Conservation (phyloP, 306 rosid species). For the Acacia melanoxylon region DNA sequence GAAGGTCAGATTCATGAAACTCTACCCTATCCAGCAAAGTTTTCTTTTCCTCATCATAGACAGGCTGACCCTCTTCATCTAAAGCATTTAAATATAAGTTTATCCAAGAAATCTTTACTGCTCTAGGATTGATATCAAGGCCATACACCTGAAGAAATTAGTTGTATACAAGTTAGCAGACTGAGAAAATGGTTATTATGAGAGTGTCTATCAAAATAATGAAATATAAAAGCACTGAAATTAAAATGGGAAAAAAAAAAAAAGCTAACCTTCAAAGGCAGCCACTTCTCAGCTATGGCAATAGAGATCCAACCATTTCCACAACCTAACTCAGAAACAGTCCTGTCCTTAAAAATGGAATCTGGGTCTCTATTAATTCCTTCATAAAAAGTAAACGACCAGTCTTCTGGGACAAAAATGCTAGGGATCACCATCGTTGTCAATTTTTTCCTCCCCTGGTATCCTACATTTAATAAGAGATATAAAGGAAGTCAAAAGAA, state of each 20-base stretch:
- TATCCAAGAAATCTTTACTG: conserved; percentile 66
- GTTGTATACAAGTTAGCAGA: conserved; percentile 12
- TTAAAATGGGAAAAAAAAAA: background rate
- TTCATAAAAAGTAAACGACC: conserved; percentile 95
- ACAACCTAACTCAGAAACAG: conserved; percentile 89
- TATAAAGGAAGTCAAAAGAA: background rate
- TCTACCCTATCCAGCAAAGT: conserved; percentile 90
- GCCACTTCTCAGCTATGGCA: conserved; percentile 95
- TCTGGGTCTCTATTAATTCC: conserved; percentile 84
- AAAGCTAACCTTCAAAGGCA: conserved; percentile 71
- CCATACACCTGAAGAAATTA: conserved; percentile 64
- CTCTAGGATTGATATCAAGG: conserved; percentile 75
- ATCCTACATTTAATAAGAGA: conserved; percentile 48
- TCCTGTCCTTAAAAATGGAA: conserved; percentile 84
- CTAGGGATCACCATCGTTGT: conserved; percentile 96
- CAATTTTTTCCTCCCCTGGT: conserved; percentile 77
- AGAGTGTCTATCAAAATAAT: background rate
- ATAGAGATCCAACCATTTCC: conserved; percentile 99
- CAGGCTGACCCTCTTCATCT: conserved; percentile 64
- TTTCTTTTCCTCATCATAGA: conserved; percentile 59
- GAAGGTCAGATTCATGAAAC: conserved; percentile 92
- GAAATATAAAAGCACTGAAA: background rate
- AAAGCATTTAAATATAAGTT: conserved; percentile 71
- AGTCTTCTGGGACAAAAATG: conserved; percentile 91
- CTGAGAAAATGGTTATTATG: background rate